Evolutionary conservation across 1,284 basidiomycete species (phyloP).

Genomic region (Ganoderma sinense): DNA sequence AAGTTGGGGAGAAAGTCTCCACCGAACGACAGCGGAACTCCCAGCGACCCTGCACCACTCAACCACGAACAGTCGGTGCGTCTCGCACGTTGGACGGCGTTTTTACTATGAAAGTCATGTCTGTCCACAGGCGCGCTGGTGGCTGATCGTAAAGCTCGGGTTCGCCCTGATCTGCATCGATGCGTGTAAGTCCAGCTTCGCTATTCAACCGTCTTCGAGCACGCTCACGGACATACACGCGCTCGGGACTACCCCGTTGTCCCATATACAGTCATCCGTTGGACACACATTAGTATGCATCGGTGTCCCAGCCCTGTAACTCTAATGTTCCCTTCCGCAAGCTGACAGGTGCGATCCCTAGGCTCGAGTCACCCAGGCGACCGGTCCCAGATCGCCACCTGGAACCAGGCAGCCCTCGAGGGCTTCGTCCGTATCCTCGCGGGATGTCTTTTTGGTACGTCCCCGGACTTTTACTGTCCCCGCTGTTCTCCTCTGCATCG

Average conservation of each 20-base stretch:
- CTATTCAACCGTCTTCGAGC: neutral
- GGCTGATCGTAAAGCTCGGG: conserved; percentile 63
- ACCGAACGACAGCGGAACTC: conserved; percentile 5
- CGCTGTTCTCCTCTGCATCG: neutral
- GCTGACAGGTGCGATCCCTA: conserved; percentile 15
- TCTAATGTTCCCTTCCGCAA: neutral
- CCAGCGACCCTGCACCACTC: conserved; percentile 2
- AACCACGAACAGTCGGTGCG: conserved; percentile 23
- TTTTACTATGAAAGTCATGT: neutral
- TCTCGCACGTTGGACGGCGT: neutral
- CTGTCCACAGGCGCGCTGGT: conserved; percentile 58
- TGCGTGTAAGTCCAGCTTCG: conserved; percentile 60
- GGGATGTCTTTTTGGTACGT: conserved; percentile 67
- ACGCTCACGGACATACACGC: neutral
- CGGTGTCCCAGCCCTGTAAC: conserved; percentile 1
- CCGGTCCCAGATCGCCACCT: conserved; percentile 27
- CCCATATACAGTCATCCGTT: conserved; percentile 67
- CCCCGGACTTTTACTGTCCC: conserved; percentile 8
- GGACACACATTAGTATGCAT: conserved; percentile 68
- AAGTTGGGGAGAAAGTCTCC: conserved; percentile 39
- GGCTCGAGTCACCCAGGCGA: conserved; percentile 26
- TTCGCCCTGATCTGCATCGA: conserved; percentile 65
- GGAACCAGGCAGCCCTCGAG: conserved; percentile 50
- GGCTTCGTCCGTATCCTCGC: conserved; percentile 64
- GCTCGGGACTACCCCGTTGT: neutral